Base-by-base conservation (phyloP, 768 basidiomycete genomes). In the Leccinum longicurvipes region DNA sequence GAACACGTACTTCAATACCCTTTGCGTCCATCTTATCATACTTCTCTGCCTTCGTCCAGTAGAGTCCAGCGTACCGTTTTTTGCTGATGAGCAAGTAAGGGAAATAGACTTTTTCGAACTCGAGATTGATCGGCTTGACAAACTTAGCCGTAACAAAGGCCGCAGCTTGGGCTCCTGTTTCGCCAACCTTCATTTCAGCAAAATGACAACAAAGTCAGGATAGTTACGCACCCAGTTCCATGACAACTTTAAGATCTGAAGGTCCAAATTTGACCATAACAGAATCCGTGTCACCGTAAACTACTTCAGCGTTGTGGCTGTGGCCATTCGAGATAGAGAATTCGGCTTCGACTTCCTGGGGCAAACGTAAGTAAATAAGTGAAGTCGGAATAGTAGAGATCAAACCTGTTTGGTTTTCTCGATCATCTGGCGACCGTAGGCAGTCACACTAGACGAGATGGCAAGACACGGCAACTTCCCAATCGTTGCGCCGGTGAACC, bases 11-110 rank as follows among this genome's bases (percentile, higher is more conserved):
- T 83, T 99, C 97, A 55, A 99, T 98, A 67, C 97, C 97, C 75
- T 99, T 99, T 2, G 96, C 89, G 63, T 99, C 97, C 97, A 98
- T 98, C 76, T 98, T 98, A 72, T 99, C 97, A 63, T 91, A 96
- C 68, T 93, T 97, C 41, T 98, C 95, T 12, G 87, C 76, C 60
- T 84, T 86, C 2, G 97, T 98, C 97, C 97, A 99, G 69, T 99
- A 98, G 55, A 98, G 74, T 6, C 97, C 97, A 2, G 97, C 97
- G 72, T 99, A 99, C 45, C 97, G 86, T 74, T 99, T 99, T 76
- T 99, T 99, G 80, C 79, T 98, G 74, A 99, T 99, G 48, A 99
- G 85, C 52, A 99, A 74, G 72, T 98, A 99, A 5, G 97, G 97
- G 71, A 90, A 98, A 74, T 99, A 99, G 6, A 98, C 95, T 70